phyloP scores from a whole-genome alignment of 2,329 filamentous ascomycete genomes.

The Sporothrix humicola region DNA sequence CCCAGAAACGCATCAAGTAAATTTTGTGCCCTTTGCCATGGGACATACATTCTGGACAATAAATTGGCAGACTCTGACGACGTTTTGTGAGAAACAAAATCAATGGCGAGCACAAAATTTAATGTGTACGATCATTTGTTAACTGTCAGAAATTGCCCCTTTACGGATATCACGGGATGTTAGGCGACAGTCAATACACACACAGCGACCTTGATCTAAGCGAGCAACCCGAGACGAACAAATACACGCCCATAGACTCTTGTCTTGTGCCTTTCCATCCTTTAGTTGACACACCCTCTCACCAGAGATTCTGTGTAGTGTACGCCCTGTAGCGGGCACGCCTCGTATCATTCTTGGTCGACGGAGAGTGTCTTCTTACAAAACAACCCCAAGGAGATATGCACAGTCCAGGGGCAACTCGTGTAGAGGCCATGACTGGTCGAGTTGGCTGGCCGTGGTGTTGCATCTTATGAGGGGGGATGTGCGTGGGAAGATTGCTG shows the following conservation, averaged over 20 bases:
- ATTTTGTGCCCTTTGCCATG: too few relatives aligned
- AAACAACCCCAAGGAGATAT: background rate
- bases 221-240: slow-evolving; percentile 5
- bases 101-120: too few relatives aligned
- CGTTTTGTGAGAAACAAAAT: too few relatives aligned
- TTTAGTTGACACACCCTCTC: background rate
- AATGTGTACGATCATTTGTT: too few relatives aligned
- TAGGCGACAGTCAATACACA: background rate
- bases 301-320: background rate
- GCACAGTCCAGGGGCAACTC: slow-evolving; percentile 21
- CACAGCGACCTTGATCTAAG: background rate
- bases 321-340: background rate
- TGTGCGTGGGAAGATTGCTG: background rate
- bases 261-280: background rate
- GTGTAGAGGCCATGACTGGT: background rate
- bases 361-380: too few relatives aligned
- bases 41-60: too few relatives aligned
- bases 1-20: too few relatives aligned
- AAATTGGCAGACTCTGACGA: too few relatives aligned
- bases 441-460: background rate
- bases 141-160: too few relatives aligned
- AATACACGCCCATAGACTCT: background rate
- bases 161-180: too few relatives aligned
- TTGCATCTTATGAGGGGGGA: background rate
- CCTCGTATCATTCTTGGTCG: background rate